These are phyloP conservation scores for Hirsutella rhossiliensis DNA, from an alignment of 2,329 filamentous ascomycete genomes.

Conservation along the genomic window DNA sequence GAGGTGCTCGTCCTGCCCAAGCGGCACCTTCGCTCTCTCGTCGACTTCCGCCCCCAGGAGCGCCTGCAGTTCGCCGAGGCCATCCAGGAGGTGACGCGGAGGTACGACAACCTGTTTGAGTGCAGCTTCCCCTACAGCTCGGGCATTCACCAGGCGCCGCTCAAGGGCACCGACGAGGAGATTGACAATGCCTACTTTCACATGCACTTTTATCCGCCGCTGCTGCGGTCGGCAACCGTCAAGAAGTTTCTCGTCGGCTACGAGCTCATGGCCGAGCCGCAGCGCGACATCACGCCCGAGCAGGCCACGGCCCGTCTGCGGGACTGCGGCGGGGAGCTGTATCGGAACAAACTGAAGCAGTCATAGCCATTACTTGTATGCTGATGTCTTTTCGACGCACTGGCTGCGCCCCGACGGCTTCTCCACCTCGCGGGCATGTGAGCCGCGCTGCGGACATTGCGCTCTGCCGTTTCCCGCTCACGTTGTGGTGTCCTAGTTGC, in stretches of 20 bases:
- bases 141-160: constrained; percentile 87
- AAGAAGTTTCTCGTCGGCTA: constrained; percentile 95
- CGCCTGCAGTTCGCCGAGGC: constrained; percentile 65
- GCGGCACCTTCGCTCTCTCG: constrained; percentile 69
- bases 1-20: constrained; percentile 85
- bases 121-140: constrained; percentile 96
- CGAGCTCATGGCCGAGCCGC: constrained; percentile 94
- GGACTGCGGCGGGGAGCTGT: constrained; percentile 68
- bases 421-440: neutral
- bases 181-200: constrained; percentile 84
- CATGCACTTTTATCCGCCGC: constrained; percentile 93
- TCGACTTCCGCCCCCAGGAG: constrained; percentile 67
- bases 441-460: neutral
- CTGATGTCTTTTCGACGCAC: no score
- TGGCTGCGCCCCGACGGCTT: no score
- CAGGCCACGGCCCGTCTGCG: constrained; percentile 74
- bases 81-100: constrained; percentile 74
- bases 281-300: constrained; percentile 94
- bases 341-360: constrained; percentile 47
- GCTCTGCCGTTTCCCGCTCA: neutral
- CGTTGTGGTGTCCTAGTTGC: constrained; percentile 10
- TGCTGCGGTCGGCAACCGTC: constrained; percentile 85
- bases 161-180: constrained; percentile 71
- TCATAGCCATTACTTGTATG: neutral
- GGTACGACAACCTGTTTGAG: constrained; percentile 96